These are phyloP conservation scores for Xylariaceae sp. DNA, from an alignment of 2,329 filamentous ascomycete species.

Conservation along the genomic window DNA sequence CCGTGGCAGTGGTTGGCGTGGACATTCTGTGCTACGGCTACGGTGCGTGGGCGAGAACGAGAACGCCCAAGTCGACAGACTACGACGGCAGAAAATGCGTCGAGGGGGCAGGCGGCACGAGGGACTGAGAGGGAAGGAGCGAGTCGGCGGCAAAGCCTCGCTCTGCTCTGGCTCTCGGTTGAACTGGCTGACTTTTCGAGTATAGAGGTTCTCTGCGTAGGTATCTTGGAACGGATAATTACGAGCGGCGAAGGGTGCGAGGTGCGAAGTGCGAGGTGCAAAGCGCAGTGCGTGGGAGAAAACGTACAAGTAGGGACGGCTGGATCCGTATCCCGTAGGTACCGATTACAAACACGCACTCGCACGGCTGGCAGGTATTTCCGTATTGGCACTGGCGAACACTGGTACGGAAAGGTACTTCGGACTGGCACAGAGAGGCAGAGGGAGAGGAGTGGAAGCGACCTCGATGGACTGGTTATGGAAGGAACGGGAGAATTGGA, in stretches of 20 bases:
- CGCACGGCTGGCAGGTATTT: not conserved
- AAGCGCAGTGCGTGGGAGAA: no score
- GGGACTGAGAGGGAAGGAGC: no score
- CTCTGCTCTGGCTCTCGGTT: no score
- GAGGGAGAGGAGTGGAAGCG: not conserved
- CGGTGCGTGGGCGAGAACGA: not conserved
- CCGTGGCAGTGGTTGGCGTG: constrained; percentile 72
- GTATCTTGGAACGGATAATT: no score
- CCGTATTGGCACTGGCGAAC: not conserved
- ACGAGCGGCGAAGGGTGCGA: not conserved
- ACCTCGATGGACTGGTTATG: not conserved
- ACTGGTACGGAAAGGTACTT: not conserved
- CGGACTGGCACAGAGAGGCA: not conserved
- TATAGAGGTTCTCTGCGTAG: no score
- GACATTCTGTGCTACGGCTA: constrained; percentile 53
- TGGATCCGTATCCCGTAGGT: no score
- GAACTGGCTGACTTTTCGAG: no score
- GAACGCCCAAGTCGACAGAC: not conserved
- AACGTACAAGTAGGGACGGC: no score
- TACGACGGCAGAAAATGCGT: no score
- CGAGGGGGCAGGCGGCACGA: no score
- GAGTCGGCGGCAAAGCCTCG: no score
- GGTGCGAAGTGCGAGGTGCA: not conserved
- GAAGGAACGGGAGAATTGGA: not conserved
- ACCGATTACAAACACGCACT: not conserved